Evolutionary conservation across 1,284 basidiomycete genomes (phyloP), one percentile per base, ranked within the genome.

Genomic region (Trichosporon sp.): DNA sequence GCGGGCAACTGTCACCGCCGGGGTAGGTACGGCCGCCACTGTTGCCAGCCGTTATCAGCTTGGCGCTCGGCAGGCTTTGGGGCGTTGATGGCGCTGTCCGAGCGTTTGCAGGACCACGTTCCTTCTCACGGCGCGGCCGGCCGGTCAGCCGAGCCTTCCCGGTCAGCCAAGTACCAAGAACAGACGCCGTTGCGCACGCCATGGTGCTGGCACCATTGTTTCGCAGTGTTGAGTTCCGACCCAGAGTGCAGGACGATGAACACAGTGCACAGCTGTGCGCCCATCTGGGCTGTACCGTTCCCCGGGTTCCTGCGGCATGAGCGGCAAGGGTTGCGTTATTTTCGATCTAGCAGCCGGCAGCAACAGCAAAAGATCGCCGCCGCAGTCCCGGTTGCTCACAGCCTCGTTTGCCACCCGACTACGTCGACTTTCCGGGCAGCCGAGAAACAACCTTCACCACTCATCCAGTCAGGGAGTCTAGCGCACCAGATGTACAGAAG

Each of bases 331-430:
- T 14, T 46, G 43, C 43, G 43, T 46, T 46, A 46, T 46, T 46
- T 46, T 46, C 43, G 16, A 46, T n/a, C 16, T 4, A 26, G 26
- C 26, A 26, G 26, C 26, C 43, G 43, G 16, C 43, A 46, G 40
- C 43, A 46, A 46, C 43, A 46, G n/a, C 43, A 46, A 46, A 46
- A 46, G 43, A 46, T 46, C 43, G 43, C 43, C 43, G 43, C 43
- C 11, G 38, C 38, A 12, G 38, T 10, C 38, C 38, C 38, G 7
- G 43, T n/a, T 14, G 16, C 16, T 16, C 16, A n/a, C 16, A 16
- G 43, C 16, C 16, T 12, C 11, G 4, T 46, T 46, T 46, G 43
- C 43, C 43, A 46, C 43, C 16, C 43, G 43, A 46, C 43, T 46
- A 46, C 43, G 43, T 46, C 43, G 43, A 16, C 43, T 16, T 14